These are phyloP conservation scores for Globisporangium parvum DNA, from an alignment of 352 stramenopile genomes.

Conservation along the genomic window DNA sequence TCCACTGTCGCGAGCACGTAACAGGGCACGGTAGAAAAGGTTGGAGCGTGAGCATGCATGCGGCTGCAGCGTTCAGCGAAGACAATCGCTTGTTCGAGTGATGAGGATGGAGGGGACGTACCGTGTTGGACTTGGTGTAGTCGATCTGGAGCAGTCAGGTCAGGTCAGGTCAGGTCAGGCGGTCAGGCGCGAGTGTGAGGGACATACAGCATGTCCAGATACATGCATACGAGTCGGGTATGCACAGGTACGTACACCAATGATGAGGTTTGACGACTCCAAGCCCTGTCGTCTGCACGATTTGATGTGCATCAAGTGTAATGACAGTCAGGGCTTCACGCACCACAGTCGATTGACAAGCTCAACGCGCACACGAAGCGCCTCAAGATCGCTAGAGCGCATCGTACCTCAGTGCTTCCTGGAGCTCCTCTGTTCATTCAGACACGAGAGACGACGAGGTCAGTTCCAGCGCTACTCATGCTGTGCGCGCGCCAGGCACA, in stretches of 20 bases:
- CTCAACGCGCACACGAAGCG: background rate
- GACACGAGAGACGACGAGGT: constrained; percentile 4
- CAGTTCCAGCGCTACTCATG: background rate
- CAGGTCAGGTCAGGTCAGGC: background rate
- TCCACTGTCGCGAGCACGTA: no score
- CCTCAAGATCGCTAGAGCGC: background rate
- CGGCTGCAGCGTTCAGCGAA: no score
- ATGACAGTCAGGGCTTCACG: background rate
- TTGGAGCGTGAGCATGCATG: no score
- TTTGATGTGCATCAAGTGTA: background rate
- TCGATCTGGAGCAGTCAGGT: constrained; percentile 42
- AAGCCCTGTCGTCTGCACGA: constrained; percentile 37
- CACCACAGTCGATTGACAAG: background rate
- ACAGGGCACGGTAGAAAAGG: no score
- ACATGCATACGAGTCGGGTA: background rate
- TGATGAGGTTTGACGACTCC: constrained; percentile 62
- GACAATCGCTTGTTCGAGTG: no score
- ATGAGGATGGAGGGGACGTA: constrained; percentile 7
- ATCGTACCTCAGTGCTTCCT: constrained; percentile 45
- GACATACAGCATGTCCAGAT: background rate
- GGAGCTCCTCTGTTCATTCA: constrained; percentile 39
- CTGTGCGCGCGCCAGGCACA: background rate
- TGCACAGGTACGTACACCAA: constrained; percentile 35
- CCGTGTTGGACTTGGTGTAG: constrained; percentile 74
- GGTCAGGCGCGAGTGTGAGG: background rate